Conservation (phyloP, 2,329 filamentous ascomycete genomes). For the Arthrobotrys conoides region DNA sequence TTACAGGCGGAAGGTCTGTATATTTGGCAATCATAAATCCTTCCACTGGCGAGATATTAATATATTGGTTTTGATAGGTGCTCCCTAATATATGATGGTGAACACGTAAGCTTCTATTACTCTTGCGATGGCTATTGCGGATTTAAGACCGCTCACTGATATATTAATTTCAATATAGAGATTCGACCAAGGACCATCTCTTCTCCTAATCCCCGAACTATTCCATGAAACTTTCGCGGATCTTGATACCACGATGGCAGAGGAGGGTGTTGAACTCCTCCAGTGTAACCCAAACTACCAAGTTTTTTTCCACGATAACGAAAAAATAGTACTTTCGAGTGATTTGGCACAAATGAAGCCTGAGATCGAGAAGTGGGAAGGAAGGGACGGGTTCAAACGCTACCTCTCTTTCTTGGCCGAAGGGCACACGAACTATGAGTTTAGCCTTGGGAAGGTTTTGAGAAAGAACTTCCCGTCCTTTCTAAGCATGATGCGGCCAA, state of each 20-base stretch:
- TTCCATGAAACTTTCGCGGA: constrained; percentile 80
- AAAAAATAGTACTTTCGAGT: constrained; percentile 76
- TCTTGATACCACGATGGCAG: constrained; percentile 76
- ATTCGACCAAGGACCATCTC: constrained; percentile 83
- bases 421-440: constrained; percentile 78
- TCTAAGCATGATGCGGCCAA: constrained; percentile 72
- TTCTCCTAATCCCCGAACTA: constrained; percentile 79
- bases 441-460: constrained; percentile 77
- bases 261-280: constrained; percentile 77
- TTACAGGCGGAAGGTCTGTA: constrained; percentile 78
- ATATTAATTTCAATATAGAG: constrained; percentile 67
- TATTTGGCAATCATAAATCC: neutral
- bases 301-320: constrained; percentile 79
- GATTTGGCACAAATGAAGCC: constrained; percentile 79
- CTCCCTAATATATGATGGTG: constrained; percentile 51
- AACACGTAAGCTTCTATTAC: constrained; percentile 24
- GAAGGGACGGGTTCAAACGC: constrained; percentile 78
- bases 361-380: constrained; percentile 81
- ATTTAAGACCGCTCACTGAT: neutral
- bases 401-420: constrained; percentile 78
- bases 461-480: constrained; percentile 77
- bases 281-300: constrained; percentile 84
- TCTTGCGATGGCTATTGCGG: neutral
- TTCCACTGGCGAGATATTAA: neutral
- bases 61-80: constrained; percentile 24